Conservation (phyloP, 169 alveolate genomes). For the Theileria luwenshuni region DNA sequence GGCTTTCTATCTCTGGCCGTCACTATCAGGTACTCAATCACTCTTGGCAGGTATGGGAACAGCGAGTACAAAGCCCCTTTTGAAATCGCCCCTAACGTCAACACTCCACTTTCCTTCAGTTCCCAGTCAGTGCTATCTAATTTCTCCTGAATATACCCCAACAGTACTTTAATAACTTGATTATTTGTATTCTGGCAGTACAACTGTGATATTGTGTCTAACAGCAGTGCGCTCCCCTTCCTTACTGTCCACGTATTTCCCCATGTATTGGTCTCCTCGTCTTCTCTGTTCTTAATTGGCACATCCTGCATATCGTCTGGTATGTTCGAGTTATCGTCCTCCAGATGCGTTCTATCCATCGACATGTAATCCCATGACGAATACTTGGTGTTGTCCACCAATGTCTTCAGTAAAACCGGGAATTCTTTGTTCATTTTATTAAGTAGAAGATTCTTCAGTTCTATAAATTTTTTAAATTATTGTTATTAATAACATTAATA, state of each 20-base stretch:
- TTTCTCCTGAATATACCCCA: slow-evolving; percentile 74
- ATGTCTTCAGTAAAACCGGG: slow-evolving; percentile 65
- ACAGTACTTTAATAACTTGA: slow-evolving; percentile 76
- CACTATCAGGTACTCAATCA: slow-evolving; percentile 76
- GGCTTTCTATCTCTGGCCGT: slow-evolving; percentile 81
- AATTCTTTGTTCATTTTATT: slow-evolving; percentile 49
- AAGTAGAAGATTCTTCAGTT: slow-evolving; percentile 51
- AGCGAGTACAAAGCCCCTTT: slow-evolving; percentile 83
- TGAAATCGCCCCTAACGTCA: slow-evolving; percentile 90
- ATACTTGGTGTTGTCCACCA: slow-evolving; percentile 78
- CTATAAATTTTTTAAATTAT: slow-evolving; percentile 59
- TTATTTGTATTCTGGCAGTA: slow-evolving; percentile 76
- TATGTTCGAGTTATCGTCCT: slow-evolving; percentile 81
- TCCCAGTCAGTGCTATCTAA: slow-evolving; percentile 85
- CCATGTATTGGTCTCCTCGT: slow-evolving; percentile 83
- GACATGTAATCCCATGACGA: slow-evolving; percentile 85
- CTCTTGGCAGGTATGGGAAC: slow-evolving; percentile 84
- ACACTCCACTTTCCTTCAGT: slow-evolving; percentile 85
- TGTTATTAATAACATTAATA: background rate
- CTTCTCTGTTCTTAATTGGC: slow-evolving; percentile 74
- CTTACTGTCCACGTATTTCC: slow-evolving; percentile 89
- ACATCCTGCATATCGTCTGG: slow-evolving; percentile 84
- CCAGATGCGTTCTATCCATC: slow-evolving; percentile 87
- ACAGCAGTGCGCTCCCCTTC: slow-evolving; percentile 84
- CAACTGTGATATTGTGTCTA: slow-evolving; percentile 77